Evolutionary conservation across 1,139 yeast species (phyloP).

Genomic region (Yamadazyma aaseri): DNA sequence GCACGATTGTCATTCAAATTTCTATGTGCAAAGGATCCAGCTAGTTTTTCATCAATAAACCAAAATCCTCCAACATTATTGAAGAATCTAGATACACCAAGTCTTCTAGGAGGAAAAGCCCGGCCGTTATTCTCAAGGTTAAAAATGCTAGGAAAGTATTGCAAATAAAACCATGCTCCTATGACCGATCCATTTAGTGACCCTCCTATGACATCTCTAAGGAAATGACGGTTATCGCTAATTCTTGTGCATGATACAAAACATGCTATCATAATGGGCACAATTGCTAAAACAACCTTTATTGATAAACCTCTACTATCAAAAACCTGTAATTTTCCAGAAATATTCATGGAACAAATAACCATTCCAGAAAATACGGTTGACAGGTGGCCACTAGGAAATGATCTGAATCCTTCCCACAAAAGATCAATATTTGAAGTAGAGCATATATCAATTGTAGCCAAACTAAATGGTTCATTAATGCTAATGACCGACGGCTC

Average conservation of each 20-base stretch:
- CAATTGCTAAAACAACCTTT: constrained; percentile 31
- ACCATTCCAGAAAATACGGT: constrained; percentile 47
- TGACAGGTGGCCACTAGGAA: constrained; percentile 54
- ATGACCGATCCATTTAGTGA: constrained; percentile 34
- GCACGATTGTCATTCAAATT: constrained; percentile 15
- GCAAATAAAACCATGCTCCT: constrained; percentile 35
- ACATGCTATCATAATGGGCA: constrained; percentile 38
- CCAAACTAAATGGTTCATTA: constrained; percentile 18
- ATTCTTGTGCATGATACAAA: constrained; percentile 42
- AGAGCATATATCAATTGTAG: constrained; percentile 36
- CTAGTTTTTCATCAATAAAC: constrained; percentile 24
- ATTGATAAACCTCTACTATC: constrained; percentile 37
- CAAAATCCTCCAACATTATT: constrained; percentile 34
- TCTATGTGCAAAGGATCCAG: constrained; percentile 20
- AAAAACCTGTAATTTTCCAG: constrained; percentile 36
- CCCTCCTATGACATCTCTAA: constrained; percentile 44
- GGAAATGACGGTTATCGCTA: constrained; percentile 50
- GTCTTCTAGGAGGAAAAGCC: constrained; percentile 48
- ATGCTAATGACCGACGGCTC: constrained; percentile 23
- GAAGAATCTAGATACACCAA: constrained; percentile 26
- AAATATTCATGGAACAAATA: constrained; percentile 34
- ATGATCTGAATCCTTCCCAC: constrained; percentile 48
- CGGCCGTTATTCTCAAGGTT: constrained; percentile 32
- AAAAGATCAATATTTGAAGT: constrained; percentile 26
- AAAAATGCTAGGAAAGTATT: constrained; percentile 42